Evolutionary conservation across 148 eudicot species (phyloP).

Genomic region (Diospyros kaki): DNA sequence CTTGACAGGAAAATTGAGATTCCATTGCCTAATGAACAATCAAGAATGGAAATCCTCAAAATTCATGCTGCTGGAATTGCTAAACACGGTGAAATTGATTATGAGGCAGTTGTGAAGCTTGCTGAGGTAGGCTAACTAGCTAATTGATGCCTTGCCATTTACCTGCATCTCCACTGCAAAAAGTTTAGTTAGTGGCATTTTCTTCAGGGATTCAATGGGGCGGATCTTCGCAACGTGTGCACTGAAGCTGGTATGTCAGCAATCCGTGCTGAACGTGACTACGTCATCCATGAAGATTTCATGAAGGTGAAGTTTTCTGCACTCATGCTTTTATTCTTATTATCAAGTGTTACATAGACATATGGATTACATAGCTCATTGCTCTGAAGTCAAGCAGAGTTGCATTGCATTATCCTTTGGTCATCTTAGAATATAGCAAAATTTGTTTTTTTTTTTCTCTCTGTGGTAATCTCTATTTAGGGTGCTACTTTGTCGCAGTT

Average conservation of each 20-base stretch:
- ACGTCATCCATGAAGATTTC: constrained; percentile 96
- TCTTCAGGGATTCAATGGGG: constrained; percentile 84
- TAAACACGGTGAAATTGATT: constrained; percentile 97
- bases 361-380: not conserved
- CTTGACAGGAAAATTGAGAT: constrained; percentile 97
- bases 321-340: not conserved
- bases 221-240: constrained; percentile 87
- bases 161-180: not conserved
- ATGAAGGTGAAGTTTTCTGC: constrained; percentile 41
- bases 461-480: not conserved
- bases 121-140: constrained; percentile 61
- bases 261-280: constrained; percentile 95
- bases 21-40: constrained; percentile 98
- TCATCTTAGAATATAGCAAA: no score
- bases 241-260: constrained; percentile 98
- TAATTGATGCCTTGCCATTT: not conserved
- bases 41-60: constrained; percentile 88
- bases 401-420: not conserved
- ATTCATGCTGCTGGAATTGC: constrained; percentile 99
- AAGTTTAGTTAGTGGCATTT: constrained; percentile 7
- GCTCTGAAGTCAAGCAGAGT: not conserved
- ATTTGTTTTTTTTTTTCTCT: not conserved
- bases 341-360: not conserved
- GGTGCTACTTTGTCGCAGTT: not conserved
- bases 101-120: constrained; percentile 95